Evolutionary conservation across 1,284 basidiomycete genomes (phyloP).

Genomic region (Cutaneotrichosporon sp.): DNA sequence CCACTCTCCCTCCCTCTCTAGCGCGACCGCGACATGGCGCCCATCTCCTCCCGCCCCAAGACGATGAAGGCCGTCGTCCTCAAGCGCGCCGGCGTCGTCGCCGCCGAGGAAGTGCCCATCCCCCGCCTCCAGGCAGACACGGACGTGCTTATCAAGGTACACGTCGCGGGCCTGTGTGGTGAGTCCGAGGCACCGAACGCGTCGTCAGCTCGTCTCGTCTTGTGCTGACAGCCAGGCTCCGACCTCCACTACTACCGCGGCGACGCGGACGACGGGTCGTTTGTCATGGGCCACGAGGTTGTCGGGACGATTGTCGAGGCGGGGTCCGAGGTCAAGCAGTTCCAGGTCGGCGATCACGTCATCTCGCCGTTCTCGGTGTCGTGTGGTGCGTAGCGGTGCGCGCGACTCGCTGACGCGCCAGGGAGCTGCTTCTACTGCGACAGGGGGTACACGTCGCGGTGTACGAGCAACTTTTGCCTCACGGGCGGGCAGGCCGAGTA

Average conservation of each 20-base stretch:
- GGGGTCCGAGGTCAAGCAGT: constrained; percentile 65
- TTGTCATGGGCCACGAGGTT: constrained; percentile 72
- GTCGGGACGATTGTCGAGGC: constrained; percentile 74
- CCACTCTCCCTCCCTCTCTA: neutral
- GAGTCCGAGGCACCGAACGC: constrained; percentile 15
- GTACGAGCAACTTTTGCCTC: constrained; percentile 64
- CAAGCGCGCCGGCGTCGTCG: constrained; percentile 34
- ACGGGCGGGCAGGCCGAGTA: constrained; percentile 88
- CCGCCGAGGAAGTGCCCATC: constrained; percentile 33
- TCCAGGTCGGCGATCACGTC: constrained; percentile 78
- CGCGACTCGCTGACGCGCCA: constrained; percentile 15
- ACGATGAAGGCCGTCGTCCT: constrained; percentile 46
- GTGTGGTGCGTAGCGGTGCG: constrained; percentile 65
- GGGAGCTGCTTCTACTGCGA: constrained; percentile 62
- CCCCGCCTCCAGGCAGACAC: constrained; percentile 34
- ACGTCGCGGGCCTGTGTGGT: constrained; percentile 46
- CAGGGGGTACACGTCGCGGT: constrained; percentile 73
- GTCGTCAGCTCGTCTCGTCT: neutral
- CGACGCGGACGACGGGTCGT: constrained; percentile 49
- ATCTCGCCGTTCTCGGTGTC: constrained; percentile 82
- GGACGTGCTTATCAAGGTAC: constrained; percentile 48
- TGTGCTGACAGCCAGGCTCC: constrained; percentile 59
- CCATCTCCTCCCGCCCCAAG: constrained; percentile 7
- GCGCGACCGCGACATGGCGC: neutral
- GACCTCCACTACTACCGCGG: constrained; percentile 80